These are phyloP conservation scores for Wolfiporia cocos DNA, from an alignment of 1,284 basidiomycete species.

Conservation along the genomic window DNA sequence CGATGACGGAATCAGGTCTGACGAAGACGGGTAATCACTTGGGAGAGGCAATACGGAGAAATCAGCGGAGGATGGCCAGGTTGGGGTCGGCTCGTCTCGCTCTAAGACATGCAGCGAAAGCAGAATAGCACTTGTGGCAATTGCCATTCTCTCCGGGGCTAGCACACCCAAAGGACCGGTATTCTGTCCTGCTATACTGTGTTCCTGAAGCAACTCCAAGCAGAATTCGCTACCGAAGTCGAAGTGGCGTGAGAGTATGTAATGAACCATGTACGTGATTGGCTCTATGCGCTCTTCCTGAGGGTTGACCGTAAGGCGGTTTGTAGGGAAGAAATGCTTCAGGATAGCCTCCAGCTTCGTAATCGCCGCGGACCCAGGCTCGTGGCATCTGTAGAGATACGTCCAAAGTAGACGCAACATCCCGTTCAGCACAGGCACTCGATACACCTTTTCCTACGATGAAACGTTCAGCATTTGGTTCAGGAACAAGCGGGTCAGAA, in stretches of 20 bases:
- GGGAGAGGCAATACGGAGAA: constrained; percentile 56
- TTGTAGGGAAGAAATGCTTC: constrained; percentile 77
- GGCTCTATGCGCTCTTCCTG: constrained; percentile 75
- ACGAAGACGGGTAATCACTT: constrained; percentile 69
- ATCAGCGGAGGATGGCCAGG: constrained; percentile 75
- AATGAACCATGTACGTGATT: constrained; percentile 79
- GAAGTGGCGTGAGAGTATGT: constrained; percentile 78
- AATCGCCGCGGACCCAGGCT: constrained; percentile 73
- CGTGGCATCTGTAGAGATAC: constrained; percentile 90
- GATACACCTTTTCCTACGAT: constrained; percentile 70
- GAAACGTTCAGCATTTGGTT: background rate
- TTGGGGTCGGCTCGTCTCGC: constrained; percentile 58
- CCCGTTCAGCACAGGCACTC: constrained; percentile 78
- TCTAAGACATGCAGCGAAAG: constrained; percentile 71
- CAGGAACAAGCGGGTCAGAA: background rate
- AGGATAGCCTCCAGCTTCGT: constrained; percentile 76
- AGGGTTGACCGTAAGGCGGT: constrained; percentile 58
- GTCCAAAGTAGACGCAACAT: constrained; percentile 88
- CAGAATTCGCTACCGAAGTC: constrained; percentile 85
- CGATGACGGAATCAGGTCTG: constrained; percentile 51
- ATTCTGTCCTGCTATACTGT: constrained; percentile 37
- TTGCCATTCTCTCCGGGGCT: constrained; percentile 69
- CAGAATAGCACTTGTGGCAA: constrained; percentile 76
- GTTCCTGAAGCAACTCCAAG: constrained; percentile 73
- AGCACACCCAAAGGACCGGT: constrained; percentile 39